Conservation (phyloP, 805 yeast species). For the Scheffersomyces lignosus region DNA sequence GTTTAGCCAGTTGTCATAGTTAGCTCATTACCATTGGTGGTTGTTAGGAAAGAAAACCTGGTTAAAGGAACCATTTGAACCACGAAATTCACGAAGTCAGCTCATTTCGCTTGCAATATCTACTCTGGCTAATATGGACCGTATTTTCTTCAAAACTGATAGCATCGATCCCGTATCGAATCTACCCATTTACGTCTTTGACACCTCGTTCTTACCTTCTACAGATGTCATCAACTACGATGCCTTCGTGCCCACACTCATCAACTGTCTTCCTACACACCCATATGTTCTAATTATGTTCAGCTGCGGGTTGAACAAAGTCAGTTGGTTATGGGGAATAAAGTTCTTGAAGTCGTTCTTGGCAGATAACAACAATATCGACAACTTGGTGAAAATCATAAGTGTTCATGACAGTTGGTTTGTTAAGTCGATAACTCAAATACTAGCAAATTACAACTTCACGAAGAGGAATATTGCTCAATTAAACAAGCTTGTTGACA, state of each 20-base stretch:
- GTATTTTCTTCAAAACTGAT: conserved; percentile 58
- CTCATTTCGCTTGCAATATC: too few relatives aligned
- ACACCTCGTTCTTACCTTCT: conserved; percentile 76
- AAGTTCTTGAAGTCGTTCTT: conserved; percentile 58
- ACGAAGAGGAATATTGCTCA: conserved; percentile 31
- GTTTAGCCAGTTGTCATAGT: too few relatives aligned
- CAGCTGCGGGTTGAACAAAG: conserved; percentile 74
- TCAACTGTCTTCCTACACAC: conserved; percentile 56
- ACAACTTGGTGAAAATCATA: conserved; percentile 56
- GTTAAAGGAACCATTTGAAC: too few relatives aligned
- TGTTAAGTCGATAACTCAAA: conserved; percentile 72
- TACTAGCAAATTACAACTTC: conserved; percentile 59
- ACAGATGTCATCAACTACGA: conserved; percentile 45
- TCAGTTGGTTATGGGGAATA: conserved; percentile 70
- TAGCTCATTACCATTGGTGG: too few relatives aligned
- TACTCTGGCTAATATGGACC: conserved; percentile 38
- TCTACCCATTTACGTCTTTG: conserved; percentile 77
- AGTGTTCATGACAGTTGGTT: conserved; percentile 93
- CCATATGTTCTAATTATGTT: conserved; percentile 72
- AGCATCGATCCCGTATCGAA: conserved; percentile 65
- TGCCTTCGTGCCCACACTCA: conserved; percentile 56
- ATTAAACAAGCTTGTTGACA: conserved; percentile 27
- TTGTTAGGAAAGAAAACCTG: too few relatives aligned
- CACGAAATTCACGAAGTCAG: too few relatives aligned
- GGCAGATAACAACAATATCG: conserved; percentile 48